Conservation (phyloP, 305 asterid species). For the Plantago coronopus region DNA sequence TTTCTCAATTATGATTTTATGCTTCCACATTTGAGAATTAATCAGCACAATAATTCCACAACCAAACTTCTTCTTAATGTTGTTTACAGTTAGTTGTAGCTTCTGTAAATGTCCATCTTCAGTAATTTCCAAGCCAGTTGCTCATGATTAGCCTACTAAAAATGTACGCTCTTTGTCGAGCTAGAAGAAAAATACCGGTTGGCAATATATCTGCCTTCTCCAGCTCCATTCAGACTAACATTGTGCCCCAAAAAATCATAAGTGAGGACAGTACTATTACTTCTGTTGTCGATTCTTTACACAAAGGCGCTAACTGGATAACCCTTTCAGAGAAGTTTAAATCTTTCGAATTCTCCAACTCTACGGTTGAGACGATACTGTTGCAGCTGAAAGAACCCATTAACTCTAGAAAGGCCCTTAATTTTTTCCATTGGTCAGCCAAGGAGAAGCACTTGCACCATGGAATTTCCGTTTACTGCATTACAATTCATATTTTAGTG, state of each 20-base stretch:
- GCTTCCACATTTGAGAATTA: too few relatives aligned
- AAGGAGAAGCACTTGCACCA: slow-evolving; percentile 36
- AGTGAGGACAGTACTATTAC: slow-evolving; percentile 24
- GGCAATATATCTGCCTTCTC: slow-evolving; percentile 9
- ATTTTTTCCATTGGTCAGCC: slow-evolving; percentile 72
- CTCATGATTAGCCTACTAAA: too few relatives aligned
- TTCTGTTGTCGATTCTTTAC: slow-evolving; percentile 44
- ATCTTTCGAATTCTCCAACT: slow-evolving; percentile 35
- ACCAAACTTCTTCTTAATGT: too few relatives aligned
- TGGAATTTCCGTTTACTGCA: slow-evolving; percentile 47
- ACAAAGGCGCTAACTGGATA: slow-evolving; percentile 48
- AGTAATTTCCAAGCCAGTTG: too few relatives aligned
- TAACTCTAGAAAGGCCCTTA: slow-evolving; percentile 57
- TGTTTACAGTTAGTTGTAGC: too few relatives aligned
- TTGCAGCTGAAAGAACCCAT: slow-evolving; percentile 58
- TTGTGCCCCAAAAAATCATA: slow-evolving; percentile 9
- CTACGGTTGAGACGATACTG: slow-evolving; percentile 40
- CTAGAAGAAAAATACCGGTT: not conserved
- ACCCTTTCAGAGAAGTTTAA: slow-evolving; percentile 37
- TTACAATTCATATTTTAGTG: slow-evolving; percentile 62
- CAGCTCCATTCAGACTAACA: slow-evolving; percentile 20
- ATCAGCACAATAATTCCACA: too few relatives aligned
- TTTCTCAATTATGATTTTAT: too few relatives aligned
- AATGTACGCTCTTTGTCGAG: not conserved
- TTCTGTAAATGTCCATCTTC: too few relatives aligned